phyloP scores from a whole-genome alignment of 73 alveolate genomes.

The Uronychia binucleata region DNA sequence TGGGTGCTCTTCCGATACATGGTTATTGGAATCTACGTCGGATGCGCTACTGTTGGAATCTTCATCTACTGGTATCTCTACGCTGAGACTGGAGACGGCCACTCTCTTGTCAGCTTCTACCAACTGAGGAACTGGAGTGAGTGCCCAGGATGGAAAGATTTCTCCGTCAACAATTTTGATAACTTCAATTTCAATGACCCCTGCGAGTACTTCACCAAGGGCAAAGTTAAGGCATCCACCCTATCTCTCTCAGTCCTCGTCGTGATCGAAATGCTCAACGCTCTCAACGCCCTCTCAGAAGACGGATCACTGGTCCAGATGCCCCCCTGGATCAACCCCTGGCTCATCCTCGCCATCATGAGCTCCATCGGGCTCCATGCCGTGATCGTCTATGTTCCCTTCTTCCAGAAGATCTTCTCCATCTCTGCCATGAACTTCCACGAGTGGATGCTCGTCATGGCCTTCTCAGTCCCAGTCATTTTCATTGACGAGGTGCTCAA shows the following conservation, averaged over 20 bases:
- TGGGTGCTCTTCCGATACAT: constrained; percentile 72
- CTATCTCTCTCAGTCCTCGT: constrained; percentile 89
- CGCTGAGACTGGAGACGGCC: constrained; percentile 81
- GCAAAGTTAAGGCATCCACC: constrained; percentile 94
- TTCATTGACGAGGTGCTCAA: constrained; percentile 90
- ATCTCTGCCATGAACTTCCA: constrained; percentile 76
- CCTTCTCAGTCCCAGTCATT: constrained; percentile 90
- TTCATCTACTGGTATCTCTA: constrained; percentile 65
- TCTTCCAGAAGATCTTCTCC: constrained; percentile 84
- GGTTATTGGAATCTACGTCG: constrained; percentile 92
- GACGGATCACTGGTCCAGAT: constrained; percentile 76
- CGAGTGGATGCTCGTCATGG: constrained; percentile 82
- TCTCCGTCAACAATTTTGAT: constrained; percentile 57
- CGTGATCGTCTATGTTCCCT: constrained; percentile 91
- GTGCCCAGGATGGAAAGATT: constrained; percentile 83
- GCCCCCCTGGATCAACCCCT: constrained; percentile 78
- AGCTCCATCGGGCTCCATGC: constrained; percentile 79
- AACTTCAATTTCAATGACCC: constrained; percentile 82
- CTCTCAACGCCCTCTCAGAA: constrained; percentile 96
- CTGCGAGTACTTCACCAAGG: constrained; percentile 94
- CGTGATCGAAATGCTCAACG: constrained; percentile 95
- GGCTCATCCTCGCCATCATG: constrained; percentile 66
- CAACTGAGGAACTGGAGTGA: constrained; percentile 76
- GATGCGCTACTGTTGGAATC: constrained; percentile 83
- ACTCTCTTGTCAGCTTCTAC: constrained; percentile 62